Evolutionary conservation across 2,329 filamentous ascomycete genomes (phyloP).

Genomic region (Macrophomina tecta): DNA sequence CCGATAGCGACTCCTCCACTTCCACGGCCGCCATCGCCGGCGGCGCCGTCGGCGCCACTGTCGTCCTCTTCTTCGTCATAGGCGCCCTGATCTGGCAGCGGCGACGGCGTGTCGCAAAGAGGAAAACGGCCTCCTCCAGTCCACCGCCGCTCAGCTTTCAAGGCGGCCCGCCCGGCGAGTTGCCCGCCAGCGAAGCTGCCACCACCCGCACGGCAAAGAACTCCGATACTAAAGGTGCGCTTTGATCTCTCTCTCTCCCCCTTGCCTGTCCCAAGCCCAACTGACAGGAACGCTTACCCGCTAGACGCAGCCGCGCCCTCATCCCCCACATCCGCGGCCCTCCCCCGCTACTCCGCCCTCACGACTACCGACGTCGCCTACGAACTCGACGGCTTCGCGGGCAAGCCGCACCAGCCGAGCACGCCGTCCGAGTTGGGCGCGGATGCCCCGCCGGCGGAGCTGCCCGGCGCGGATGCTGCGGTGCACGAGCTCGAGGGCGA

Average conservation of each 20-base stretch:
- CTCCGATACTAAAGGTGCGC: background rate
- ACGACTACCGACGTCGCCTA: background rate
- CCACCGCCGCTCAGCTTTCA: too few relatives aligned
- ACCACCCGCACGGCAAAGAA: too few relatives aligned
- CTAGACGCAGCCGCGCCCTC: background rate
- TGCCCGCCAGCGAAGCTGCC: too few relatives aligned
- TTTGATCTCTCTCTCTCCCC: background rate
- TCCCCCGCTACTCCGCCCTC: conserved; percentile 13
- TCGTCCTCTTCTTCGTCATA: conserved; percentile 35
- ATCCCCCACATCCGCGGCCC: background rate
- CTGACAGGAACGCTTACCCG: background rate
- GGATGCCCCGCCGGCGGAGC: conserved; percentile 4
- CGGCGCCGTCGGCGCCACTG: conserved; percentile 38
- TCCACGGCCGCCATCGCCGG: conserved; percentile 37
- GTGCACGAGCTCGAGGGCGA: conserved; percentile 18
- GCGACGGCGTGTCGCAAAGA: background rate
- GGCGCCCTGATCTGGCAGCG: conserved; percentile 28
- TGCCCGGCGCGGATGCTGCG: background rate
- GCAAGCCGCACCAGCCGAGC: background rate
- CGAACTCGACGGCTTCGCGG: conserved; percentile 22
- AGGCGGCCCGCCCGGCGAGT: too few relatives aligned
- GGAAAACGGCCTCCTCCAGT: background rate
- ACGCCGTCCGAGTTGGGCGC: conserved; percentile 13
- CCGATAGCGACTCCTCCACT: conserved; percentile 9
- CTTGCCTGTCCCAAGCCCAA: background rate